Evolutionary conservation across 2,329 filamentous ascomycete species (phyloP).

Genomic region (Calonectria pteridis): DNA sequence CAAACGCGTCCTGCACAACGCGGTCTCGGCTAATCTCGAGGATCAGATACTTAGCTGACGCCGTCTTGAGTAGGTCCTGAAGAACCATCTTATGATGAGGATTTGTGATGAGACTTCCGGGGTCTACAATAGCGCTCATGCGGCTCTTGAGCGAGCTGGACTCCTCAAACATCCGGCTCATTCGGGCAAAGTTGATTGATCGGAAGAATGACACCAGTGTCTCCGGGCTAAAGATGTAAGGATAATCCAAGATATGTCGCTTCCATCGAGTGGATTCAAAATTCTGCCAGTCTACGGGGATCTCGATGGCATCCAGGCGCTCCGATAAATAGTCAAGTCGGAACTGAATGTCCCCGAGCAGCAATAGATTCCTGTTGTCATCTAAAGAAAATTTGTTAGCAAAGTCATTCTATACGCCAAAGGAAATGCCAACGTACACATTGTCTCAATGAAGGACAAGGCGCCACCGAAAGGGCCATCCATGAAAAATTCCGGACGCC

Average conservation of each 20-base stretch:
- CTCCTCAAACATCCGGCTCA: conserved; percentile 84
- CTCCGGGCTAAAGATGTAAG: conserved; percentile 81
- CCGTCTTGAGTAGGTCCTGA: conserved; percentile 72
- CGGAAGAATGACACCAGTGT: conserved; percentile 87
- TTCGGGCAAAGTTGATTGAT: conserved; percentile 86
- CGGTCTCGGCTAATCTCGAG: conserved; percentile 76
- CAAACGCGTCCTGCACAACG: conserved; percentile 79
- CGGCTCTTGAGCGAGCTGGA: conserved; percentile 69
- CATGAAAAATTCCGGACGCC: conserved; percentile 75
- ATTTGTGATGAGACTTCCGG: conserved; percentile 67
- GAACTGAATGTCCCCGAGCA: conserved; percentile 78
- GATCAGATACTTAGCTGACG: conserved; percentile 78
- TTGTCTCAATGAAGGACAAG: conserved; percentile 76
- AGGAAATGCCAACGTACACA: conserved; percentile 68
- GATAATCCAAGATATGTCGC: conserved; percentile 82
- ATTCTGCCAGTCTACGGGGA: conserved; percentile 79
- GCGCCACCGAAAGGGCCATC: conserved; percentile 83
- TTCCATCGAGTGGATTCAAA: conserved; percentile 71
- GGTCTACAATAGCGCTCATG: conserved; percentile 67
- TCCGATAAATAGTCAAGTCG: conserved; percentile 82
- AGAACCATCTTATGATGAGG: conserved; percentile 71
- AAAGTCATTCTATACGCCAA: not conserved
- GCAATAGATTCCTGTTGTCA: conserved; percentile 71
- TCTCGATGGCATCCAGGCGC: conserved; percentile 78
- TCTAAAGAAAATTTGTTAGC: conserved; percentile 57